Evolutionary conservation across 1,284 basidiomycete genomes (phyloP).

Genomic region (Pyrrhoderma noxium): DNA sequence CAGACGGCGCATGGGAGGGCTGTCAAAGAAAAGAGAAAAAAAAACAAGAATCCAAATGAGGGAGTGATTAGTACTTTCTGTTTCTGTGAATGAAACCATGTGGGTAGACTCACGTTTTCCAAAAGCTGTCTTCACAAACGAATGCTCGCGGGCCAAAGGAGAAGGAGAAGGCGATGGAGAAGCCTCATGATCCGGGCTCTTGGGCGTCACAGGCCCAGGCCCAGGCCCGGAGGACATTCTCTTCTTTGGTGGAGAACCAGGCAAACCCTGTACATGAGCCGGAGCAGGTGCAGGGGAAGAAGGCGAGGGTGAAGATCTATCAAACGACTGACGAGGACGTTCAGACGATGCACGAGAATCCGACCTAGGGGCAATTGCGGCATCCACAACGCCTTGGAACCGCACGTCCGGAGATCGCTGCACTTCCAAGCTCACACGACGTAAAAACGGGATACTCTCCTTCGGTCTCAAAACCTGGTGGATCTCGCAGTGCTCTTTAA

Average conservation of each 20-base stretch:
- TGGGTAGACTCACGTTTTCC: conserved; percentile 67
- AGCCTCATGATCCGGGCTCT: conserved; percentile 35
- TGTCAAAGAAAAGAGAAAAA: conserved; percentile 28
- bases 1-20: conserved; percentile 88
- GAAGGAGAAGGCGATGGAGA: no score
- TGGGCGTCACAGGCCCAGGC: conserved; percentile 31
- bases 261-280: conserved; percentile 26
- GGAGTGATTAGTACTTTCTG: no score
- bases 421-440: conserved; percentile 80
- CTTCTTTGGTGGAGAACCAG: conserved; percentile 23
- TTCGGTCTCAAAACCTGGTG: conserved; percentile 79
- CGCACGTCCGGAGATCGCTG: conserved; percentile 48
- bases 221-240: conserved; percentile 36
- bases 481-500: conserved; percentile 58
- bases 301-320: conserved; percentile 25
- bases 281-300: conserved; percentile 7
- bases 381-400: conserved; percentile 39
- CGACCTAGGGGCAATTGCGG: conserved; percentile 41
- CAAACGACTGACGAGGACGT: conserved; percentile 8
- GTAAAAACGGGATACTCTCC: conserved; percentile 90
- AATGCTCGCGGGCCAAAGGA: conserved; percentile 56
- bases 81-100: no score
- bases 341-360: conserved; percentile 34
- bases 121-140: conserved; percentile 88
- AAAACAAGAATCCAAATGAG: no score